Percentiles rank a stretch among this genome's conserved stretches.
Conservation (phyloP, 768 basidiomycete species). For the Boletellus emodensis region DNA sequence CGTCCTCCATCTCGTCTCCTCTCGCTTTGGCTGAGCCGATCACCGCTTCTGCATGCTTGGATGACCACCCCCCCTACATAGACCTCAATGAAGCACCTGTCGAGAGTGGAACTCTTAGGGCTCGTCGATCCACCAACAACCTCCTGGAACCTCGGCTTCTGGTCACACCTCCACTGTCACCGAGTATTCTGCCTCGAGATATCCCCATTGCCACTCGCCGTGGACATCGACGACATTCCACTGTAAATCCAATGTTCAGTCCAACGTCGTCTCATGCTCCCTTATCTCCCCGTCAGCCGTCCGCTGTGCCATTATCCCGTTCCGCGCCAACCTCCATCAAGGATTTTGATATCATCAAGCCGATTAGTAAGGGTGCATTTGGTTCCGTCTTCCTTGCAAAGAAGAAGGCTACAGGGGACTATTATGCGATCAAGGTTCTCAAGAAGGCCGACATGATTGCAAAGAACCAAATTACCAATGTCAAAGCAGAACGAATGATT, state of each 20-base stretch:
- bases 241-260: conserved; percentile 56
- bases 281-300: conserved; percentile 83
- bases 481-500: conserved; percentile 99
- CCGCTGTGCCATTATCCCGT: conserved; percentile 71
- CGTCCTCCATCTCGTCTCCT: conserved; percentile 85
- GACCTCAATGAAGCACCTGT: conserved; percentile 52
- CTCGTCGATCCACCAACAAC: conserved; percentile 63
- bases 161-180: conserved; percentile 73
- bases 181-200: conserved; percentile 53
- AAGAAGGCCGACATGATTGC: conserved; percentile 99
- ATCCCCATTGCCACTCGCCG: conserved; percentile 43
- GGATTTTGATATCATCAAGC: conserved; percentile 99
- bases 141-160: conserved; percentile 62
- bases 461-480: conserved; percentile 99
- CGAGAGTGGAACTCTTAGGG: conserved; percentile 45
- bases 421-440: conserved; percentile 99
- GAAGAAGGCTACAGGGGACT: conserved; percentile 97
- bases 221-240: conserved; percentile 69
- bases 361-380: conserved; percentile 98
- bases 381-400: conserved; percentile 98
- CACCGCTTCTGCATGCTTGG: conserved; percentile 59
- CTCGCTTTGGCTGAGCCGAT: conserved; percentile 83
- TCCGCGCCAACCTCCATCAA: conserved; percentile 90
- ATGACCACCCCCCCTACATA: conserved; percentile 62
- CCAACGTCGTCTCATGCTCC: conserved; percentile 51